Evolutionary conservation across 2,329 filamentous ascomycete species (phyloP), one percentile per base, ranked within the genome.

Genomic region (Fusarium sp.): DNA sequence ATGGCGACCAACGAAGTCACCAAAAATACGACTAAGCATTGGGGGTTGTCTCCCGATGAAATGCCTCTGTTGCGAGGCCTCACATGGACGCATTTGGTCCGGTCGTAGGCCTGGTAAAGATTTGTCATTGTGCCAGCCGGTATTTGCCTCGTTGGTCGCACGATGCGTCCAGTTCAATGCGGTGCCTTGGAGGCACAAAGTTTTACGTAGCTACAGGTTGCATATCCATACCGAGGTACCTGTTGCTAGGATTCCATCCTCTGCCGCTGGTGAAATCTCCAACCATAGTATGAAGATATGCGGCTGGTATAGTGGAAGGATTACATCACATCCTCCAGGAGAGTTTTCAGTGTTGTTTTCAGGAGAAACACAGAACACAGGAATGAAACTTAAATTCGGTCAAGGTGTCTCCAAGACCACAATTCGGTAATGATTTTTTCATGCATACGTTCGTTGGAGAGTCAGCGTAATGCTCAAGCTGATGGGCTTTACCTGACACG

Each of bases 61-160:
- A 45, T 65, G 53, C 48, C 44, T 48, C 41, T 60, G 35, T 54
- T 26, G 35, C 50, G n/a, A 39, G 33, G 44, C 16, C 15, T 35
- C 24, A 31, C 24, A 31, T 48, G 33, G 57, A 55, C 57, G 30
- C 48, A 41, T 61, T 44, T 41, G 47, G 48, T 50, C 57, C 39
- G 36, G 38, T 55, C 38, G 45, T 33, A 28, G 31, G 38, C 50
- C 30, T 20, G 24, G 47, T 35, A 55, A 48, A 26, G 9, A 70
- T 72, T 72, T 61, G 65, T 58, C 69, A 65, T 56, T 36, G 18
- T 47, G 35, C 30, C 45, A 51, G 41, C 39, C 53, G 39, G 39
- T 60, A 47, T 60, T 60, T 38, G 48, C 51, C 28, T 50, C 31
- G 41, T 47, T 68, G 51, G 57, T 69, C 28, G 42, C 42, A 53